Evolutionary conservation across 1,284 basidiomycete genomes (phyloP).

Genomic region (Jaminaea rosea): DNA sequence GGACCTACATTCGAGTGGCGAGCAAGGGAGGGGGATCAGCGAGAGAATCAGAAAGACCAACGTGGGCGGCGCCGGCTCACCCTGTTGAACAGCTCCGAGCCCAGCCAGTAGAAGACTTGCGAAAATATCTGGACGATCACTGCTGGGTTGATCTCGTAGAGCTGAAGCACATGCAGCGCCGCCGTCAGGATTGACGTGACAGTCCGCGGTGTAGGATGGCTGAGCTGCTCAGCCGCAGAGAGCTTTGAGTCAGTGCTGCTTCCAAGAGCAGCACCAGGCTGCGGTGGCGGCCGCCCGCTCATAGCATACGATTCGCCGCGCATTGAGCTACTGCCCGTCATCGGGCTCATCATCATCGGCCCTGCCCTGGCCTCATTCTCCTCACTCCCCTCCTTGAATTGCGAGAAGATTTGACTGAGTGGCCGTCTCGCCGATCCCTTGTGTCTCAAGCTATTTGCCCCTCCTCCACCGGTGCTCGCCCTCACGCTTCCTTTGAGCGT

Average conservation of each 20-base stretch:
- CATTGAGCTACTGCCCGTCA: not conserved
- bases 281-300: not conserved
- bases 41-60: too few species aligned
- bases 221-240: constrained; percentile 19
- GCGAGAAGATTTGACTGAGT: constrained; percentile 30
- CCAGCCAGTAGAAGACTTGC: constrained; percentile 81
- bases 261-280: not conserved
- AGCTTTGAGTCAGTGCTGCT: not conserved
- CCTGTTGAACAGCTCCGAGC: constrained; percentile 85
- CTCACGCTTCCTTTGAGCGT: constrained; percentile 35
- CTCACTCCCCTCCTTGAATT: too few species aligned
- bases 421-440: constrained; percentile 12
- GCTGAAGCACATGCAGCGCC: constrained; percentile 71
- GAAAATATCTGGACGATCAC: constrained; percentile 85
- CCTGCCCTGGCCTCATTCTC: too few species aligned
- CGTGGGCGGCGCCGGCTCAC: too few species aligned
- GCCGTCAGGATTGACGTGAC: constrained; percentile 75
- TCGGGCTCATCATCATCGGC: not conserved
- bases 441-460: too few species aligned
- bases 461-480: too few species aligned
- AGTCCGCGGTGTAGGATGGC: constrained; percentile 52
- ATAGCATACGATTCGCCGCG: constrained; percentile 16
- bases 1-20: too few species aligned
- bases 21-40: too few species aligned
- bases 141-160: constrained; percentile 84